Percentiles rank a stretch among this genome's conserved stretches.
Conservation (phyloP, 2,329 filamentous ascomycete genomes). For the Hypoxylon sp. region DNA sequence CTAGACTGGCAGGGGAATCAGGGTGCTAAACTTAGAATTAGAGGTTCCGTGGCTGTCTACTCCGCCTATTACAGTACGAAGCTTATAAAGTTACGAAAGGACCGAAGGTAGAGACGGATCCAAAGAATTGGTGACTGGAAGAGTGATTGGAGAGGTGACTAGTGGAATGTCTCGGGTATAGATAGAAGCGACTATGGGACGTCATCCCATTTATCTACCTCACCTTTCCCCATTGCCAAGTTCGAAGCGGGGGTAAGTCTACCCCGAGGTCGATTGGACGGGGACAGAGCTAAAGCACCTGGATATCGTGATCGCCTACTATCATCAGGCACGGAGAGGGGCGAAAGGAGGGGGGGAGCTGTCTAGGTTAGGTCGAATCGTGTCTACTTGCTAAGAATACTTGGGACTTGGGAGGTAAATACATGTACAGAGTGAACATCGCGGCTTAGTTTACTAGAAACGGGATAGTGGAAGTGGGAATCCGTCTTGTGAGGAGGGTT, state of each 20-base stretch:
- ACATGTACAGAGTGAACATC: neutral
- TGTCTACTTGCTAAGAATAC: neutral
- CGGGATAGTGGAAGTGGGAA: slow-evolving; percentile 15
- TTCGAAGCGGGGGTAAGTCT: slow-evolving; percentile 29
- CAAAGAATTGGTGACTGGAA: neutral
- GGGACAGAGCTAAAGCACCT: slow-evolving; percentile 9
- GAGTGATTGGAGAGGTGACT: slow-evolving; percentile 15
- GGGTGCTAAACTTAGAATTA: neutral
- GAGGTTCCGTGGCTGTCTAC: neutral
- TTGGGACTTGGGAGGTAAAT: neutral
- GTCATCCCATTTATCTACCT: slow-evolving; percentile 37
- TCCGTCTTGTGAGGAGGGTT: slow-evolving; percentile 25
- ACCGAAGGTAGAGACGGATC: slow-evolving; percentile 2
- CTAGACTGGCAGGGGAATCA: neutral
- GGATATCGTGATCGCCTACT: slow-evolving; percentile 19
- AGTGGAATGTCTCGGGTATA: neutral
- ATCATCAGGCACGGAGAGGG: neutral
- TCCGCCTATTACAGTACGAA: neutral
- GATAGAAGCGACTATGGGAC: neutral
- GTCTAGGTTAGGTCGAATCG: slow-evolving; percentile 15
- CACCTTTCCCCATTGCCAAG: slow-evolving; percentile 26
- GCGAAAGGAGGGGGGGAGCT: slow-evolving; percentile 7
- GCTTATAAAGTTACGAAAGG: slow-evolving; percentile 1
- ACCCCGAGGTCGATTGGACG: slow-evolving; percentile 19
- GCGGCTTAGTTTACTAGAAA: slow-evolving; percentile 28